Evolutionary conservation across 2,329 filamentous ascomycete species (phyloP), one percentile per base, ranked within the genome.

Genomic region (Boeremia exigua): DNA sequence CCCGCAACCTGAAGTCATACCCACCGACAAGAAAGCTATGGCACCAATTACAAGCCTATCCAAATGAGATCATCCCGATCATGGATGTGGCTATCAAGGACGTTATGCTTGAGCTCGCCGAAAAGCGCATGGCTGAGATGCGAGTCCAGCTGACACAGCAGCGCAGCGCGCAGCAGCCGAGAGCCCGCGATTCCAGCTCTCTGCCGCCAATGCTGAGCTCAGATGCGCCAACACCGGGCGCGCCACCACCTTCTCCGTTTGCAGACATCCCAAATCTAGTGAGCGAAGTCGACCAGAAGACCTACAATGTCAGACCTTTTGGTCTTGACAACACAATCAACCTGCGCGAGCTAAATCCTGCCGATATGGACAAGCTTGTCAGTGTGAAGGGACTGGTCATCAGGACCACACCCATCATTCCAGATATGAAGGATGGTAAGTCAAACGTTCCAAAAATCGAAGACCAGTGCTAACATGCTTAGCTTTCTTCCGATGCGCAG

Each of bases 1-100:
- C 93, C 48, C 87, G 86, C 53, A 96, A 99, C 67, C 82, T 99
- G 56, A 96, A 96, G 73, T 84, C 93, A 11, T 99, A 97, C 72
- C 95, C 96, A 3, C 88, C 92, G 1, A 98, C 95, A 0, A 82
- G 89, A 66, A 98, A 98, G 78, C 81, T 99, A 52, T 98, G 92
- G 91, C 91, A 98, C 74, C 96, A 99, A 76, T 82, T 96, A 54
- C 91, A 96, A 73, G 88, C 90, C 12, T 99, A 97, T 71, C 95
- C 95, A 0, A 92, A 95, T 70, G 95, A 99, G 82, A 93, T 99
- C 48, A 90, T 99, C 39, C 93, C 94, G 2, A 83, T 98, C 42
- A 96, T 99, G 89, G 96, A 99, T 82, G 91, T 96, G 75, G 88
- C 88, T 6, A 86, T 97, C 46, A 96, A 96, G 72, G 94, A 99